phyloP scores from a whole-genome alignment of 2,329 filamentous ascomycete species.

The Talaromyces islandicus region DNA sequence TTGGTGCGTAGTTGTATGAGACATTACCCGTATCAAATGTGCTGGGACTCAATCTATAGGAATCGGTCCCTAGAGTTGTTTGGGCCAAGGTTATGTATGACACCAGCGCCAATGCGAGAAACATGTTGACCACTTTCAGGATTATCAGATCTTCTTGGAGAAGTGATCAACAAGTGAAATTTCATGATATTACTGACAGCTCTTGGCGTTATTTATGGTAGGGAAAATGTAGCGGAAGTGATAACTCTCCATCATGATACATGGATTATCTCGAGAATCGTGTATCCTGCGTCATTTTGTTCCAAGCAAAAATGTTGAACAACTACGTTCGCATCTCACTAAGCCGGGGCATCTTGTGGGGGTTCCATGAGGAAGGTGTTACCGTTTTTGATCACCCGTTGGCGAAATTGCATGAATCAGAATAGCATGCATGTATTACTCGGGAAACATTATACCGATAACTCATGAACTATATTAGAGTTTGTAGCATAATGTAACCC shows the following conservation, averaged over 20 bases:
- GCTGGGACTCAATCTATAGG: neutral
- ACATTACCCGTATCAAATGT: neutral
- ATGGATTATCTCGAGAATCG: no score
- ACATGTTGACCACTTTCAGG: neutral
- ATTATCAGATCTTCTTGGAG: neutral
- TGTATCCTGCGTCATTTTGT: no score
- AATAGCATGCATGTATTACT: neutral
- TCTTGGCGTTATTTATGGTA: neutral
- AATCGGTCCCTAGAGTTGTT: neutral
- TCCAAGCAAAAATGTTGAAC: no score
- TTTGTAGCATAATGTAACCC: neutral
- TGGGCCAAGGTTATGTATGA: neutral
- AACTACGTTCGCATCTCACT: no score
- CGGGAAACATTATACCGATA: neutral
- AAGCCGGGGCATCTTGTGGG: no score
- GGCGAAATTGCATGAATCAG: no score
- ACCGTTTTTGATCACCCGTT: no score
- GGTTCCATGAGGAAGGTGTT: no score
- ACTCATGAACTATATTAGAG: neutral
- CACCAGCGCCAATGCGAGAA: neutral
- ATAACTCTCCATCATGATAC: neutral
- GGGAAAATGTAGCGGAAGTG: neutral
- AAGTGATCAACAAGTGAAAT: neutral
- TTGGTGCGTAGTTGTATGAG: neutral
- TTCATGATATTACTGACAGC: neutral